Evolutionary conservation across 148 eudicot species (phyloP).

Genomic region (Heliamphora exappendiculata): DNA sequence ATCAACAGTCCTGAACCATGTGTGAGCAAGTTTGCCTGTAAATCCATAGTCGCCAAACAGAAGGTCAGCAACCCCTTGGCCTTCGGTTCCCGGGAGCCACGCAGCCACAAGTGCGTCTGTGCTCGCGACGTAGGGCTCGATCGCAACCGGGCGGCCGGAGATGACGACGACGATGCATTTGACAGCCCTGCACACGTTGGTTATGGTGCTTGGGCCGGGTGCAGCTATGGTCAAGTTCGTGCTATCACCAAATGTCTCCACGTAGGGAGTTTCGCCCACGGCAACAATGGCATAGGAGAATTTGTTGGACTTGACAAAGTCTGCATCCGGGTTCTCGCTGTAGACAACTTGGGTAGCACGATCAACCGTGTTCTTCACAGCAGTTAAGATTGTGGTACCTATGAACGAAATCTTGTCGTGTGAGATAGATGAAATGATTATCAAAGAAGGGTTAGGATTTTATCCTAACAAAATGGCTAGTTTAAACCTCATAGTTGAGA

Average conservation of each 20-base stretch:
- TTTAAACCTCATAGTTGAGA: too few species aligned
- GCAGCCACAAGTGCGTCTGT: constrained; percentile 73
- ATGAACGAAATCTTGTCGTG: too few species aligned
- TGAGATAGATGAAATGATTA: too few species aligned
- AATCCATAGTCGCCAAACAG: constrained; percentile 75
- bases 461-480: too few species aligned
- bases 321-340: constrained; percentile 42
- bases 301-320: constrained; percentile 43
- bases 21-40: constrained; percentile 58
- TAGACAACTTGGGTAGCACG: constrained; percentile 45
- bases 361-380: too few species aligned
- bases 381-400: too few species aligned
- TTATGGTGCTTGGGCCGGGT: constrained; percentile 64
- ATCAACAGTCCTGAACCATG: constrained; percentile 76
- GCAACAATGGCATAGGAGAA: constrained; percentile 62
- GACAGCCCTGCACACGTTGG: constrained; percentile 54
- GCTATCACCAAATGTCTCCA: constrained; percentile 76
- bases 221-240: constrained; percentile 45
- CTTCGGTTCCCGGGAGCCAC: constrained; percentile 83
- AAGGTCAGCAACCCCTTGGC: constrained; percentile 70
- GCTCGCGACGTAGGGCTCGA: constrained; percentile 53
- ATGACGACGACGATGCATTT: constrained; percentile 63
- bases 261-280: constrained; percentile 72
- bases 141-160: constrained; percentile 73
- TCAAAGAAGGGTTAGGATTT: too few species aligned